These are phyloP conservation scores for Dorcoceras hygrometricum DNA, from an alignment of 257 asterid species.

Conservation along the genomic window DNA sequence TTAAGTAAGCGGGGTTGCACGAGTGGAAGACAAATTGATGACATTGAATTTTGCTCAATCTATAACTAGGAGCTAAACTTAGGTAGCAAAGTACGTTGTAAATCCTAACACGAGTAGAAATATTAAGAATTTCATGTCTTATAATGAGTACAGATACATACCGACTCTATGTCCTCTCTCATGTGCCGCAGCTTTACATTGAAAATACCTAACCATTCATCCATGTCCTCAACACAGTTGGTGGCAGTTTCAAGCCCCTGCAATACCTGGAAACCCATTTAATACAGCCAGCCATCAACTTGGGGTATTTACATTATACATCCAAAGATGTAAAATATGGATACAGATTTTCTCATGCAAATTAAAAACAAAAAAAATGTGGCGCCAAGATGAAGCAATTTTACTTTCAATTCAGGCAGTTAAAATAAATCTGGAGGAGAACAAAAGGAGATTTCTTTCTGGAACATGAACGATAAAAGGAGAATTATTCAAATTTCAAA, in stretches of 20 bases:
- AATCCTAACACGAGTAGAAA: neutral
- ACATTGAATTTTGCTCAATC: slow-evolving; percentile 16
- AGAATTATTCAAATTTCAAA: slow-evolving; percentile 9
- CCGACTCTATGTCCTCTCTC: slow-evolving; percentile 99
- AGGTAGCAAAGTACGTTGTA: slow-evolving; percentile 10
- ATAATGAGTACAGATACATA: slow-evolving; percentile 33
- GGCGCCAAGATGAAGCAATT: neutral
- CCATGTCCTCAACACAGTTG: slow-evolving; percentile 95
- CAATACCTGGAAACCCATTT: slow-evolving; percentile 56
- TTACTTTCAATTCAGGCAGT: neutral
- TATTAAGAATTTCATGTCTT: slow-evolving; percentile 10
- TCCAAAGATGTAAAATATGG: neutral
- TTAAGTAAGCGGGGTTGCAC: slow-evolving; percentile 13
- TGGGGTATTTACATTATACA: neutral
- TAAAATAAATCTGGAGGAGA: neutral
- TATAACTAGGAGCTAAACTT: slow-evolving; percentile 8
- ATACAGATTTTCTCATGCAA: slow-evolving; percentile 10
- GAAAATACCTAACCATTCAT: slow-evolving; percentile 94
- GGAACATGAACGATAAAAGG: slow-evolving; percentile 2
- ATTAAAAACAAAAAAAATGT: slow-evolving; percentile 21
- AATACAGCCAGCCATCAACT: slow-evolving; percentile 17
- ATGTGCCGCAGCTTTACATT: slow-evolving; percentile 94
- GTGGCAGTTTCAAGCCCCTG: slow-evolving; percentile 79
- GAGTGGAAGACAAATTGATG: slow-evolving; percentile 15
- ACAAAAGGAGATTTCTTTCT: slow-evolving; percentile 1